Evolutionary conservation across 202 grass and related monocot genomes (phyloP), one percentile per base, ranked within the genome.

Genomic region (Brachypodium distachyon): DNA sequence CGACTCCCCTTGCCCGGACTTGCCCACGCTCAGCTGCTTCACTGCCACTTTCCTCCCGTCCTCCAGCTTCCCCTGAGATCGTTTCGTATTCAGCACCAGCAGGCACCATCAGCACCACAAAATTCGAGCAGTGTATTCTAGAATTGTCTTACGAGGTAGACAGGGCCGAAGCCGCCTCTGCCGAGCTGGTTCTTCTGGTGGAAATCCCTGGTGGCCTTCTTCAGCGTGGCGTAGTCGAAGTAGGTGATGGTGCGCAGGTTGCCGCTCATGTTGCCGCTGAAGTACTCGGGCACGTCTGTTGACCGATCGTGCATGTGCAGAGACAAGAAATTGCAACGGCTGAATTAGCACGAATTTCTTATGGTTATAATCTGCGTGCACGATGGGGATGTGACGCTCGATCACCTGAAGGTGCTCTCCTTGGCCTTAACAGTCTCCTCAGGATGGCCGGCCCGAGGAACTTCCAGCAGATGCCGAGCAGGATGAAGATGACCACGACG

Each of bases 11-110:
- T 93, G 93, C 37, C 91, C 82, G 6, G 90, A 97, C 68, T 81
- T 93, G 53, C 83, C 87, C 1, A 91, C 81, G 43, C 88, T 89
- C 55, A 93, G 86, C 34, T 90, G 86, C 81, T 93, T 97, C 56
- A 97, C 90, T 1, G 90, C 90, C 44, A 93, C 71, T 68, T 89
- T 87, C 70, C 83, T 53, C 0, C 93, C 88, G 28, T 75, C 79
- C 10, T 80, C 81, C 7, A 97, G 80, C 22, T 87, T 83, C 0
- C 93, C 93, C 93, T 97, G 55, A 67, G 2, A 63, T 23, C 34
- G n/a, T n/a, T n/a, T n/a, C n/a, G n/a, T n/a, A n/a, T n/a, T n/a
- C n/a, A n/a, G n/a, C n/a, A 51, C 25, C 1, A 28, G 49, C 32
- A 77, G 4, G 33, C 50, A 51, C 50, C 3, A 62, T 36, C 8